A percentile compares a stretch with the other conserved stretches of the same genome.
These are phyloP conservation scores for Lentinula boryana DNA, from an alignment of 768 basidiomycete species.

Conservation along the genomic window DNA sequence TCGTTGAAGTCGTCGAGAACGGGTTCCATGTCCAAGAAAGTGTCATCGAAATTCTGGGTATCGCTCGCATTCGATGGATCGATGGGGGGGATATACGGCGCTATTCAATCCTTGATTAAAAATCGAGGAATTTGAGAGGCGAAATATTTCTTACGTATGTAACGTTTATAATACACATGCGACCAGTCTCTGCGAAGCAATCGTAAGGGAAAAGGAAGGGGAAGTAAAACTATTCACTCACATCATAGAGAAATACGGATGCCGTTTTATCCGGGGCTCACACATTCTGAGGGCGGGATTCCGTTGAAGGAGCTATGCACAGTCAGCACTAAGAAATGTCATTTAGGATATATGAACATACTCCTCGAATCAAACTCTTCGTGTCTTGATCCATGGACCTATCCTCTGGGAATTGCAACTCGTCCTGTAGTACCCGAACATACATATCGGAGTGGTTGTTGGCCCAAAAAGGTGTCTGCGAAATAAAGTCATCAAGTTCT, in stretches of 20 bases:
- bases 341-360: constrained; percentile 33
- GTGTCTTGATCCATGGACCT: constrained; percentile 92
- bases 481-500: constrained; percentile 9
- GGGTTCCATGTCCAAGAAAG: constrained; percentile 94
- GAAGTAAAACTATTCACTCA: constrained; percentile 29
- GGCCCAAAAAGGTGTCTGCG: constrained; percentile 87
- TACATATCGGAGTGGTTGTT: constrained; percentile 96
- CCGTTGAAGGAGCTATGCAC: constrained; percentile 76
- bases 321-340: constrained; percentile 7
- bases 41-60: constrained; percentile 96
- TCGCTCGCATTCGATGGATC: constrained; percentile 90
- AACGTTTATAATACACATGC: constrained; percentile 90
- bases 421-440: constrained; percentile 85
- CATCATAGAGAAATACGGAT: constrained; percentile 96
- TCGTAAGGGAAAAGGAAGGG: neutral
- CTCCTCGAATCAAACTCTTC: constrained; percentile 90
- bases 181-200: constrained; percentile 71
- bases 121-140: neutral
- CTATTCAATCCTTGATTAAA: constrained; percentile 27
- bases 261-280: constrained; percentile 89
- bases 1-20: constrained; percentile 76
- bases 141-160: constrained; percentile 60
- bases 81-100: constrained; percentile 90
- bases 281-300: constrained; percentile 87
- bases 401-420: constrained; percentile 85